These are phyloP conservation scores for Penicillium sp. DNA, from an alignment of 2,329 filamentous ascomycete species.

Conservation along the genomic window DNA sequence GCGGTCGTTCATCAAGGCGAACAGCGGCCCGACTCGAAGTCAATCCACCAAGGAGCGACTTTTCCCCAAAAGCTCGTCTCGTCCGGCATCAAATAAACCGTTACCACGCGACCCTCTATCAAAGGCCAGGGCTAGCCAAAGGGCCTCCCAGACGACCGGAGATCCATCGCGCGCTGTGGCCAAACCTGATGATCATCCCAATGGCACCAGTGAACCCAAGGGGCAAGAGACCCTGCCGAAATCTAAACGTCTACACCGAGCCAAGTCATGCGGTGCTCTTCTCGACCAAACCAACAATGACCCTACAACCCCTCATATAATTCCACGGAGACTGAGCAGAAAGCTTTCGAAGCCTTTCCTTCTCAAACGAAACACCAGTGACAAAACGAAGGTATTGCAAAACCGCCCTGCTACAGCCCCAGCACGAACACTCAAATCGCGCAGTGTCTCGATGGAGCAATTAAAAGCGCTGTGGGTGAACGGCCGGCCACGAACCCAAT, in stretches of 20 bases:
- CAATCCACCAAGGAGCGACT: constrained; percentile 24
- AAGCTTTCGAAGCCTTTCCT: constrained; percentile 23
- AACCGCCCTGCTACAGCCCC: constrained; percentile 27
- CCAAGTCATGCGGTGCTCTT: constrained; percentile 23
- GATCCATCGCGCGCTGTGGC: constrained; percentile 4
- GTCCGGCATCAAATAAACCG: constrained; percentile 24
- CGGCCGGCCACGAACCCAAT: constrained; percentile 16
- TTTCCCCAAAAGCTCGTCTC: constrained; percentile 17
- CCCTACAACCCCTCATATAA: constrained; percentile 12
- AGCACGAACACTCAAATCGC: constrained; percentile 20
- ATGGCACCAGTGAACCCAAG: constrained; percentile 11
- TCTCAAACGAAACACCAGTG: constrained; percentile 16
- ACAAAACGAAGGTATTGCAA: constrained; percentile 8
- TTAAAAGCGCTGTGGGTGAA: constrained; percentile 19
- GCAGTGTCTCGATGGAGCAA: constrained; percentile 26
- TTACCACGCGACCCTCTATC: constrained; percentile 27
- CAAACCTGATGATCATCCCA: constrained; percentile 17
- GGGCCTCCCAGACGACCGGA: constrained; percentile 8
- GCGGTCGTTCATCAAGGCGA: constrained; percentile 19
- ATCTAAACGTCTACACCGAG: constrained; percentile 14
- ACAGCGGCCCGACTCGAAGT: constrained; percentile 9
- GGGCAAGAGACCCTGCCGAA: constrained; percentile 10
- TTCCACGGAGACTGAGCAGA: constrained; percentile 18
- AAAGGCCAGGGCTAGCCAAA: constrained; percentile 10
- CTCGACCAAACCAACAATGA: constrained; percentile 7